These are phyloP conservation scores for Mayamaea pseudoterrestris DNA, from an alignment of 108 stramenopile genomes.

Conservation along the genomic window DNA sequence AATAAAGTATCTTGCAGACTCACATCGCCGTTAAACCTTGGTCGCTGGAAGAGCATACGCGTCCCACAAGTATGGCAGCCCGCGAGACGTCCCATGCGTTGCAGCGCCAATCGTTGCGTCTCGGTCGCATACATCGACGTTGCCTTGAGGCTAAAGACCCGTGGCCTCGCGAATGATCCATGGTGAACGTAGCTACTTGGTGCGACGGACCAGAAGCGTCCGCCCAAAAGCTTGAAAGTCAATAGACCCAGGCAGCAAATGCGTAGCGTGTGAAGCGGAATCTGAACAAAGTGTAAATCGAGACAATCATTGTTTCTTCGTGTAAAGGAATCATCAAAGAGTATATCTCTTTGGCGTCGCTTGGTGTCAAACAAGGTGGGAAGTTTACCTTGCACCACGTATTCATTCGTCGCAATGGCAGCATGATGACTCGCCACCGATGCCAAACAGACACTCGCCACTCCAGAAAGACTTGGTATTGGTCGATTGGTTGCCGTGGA, in stretches of 20 bases:
- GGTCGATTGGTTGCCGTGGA: conserved; percentile 50
- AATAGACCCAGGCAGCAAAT: conserved; percentile 56
- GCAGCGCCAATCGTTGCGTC: conserved; percentile 34
- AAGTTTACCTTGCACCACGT: conserved; percentile 1
- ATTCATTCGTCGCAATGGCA: conserved; percentile 11
- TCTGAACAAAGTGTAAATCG: conserved; percentile 1
- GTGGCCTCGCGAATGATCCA: conserved; percentile 61
- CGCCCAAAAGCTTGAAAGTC: conserved; percentile 64
- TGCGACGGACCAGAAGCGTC: conserved; percentile 62
- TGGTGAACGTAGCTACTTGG: conserved; percentile 65
- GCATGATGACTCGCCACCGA: conserved; percentile 42
- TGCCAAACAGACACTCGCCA: conserved; percentile 47
- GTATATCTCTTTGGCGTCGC: not conserved
- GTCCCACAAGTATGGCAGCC: conserved; percentile 84
- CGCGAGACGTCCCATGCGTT: conserved; percentile 40
- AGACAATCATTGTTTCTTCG: not conserved
- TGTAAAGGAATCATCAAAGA: not conserved
- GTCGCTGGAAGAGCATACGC: conserved; percentile 20
- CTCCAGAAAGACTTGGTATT: conserved; percentile 36
- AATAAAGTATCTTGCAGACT: not conserved
- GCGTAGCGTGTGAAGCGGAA: conserved; percentile 19
- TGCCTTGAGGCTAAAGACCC: conserved; percentile 33
- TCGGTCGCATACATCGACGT: conserved; percentile 55
- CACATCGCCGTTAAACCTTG: too few species aligned
- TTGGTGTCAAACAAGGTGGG: not conserved